Base-by-base conservation (phyloP, 2,329 filamentous ascomycete genomes). In the Leptographium lundbergii region DNA sequence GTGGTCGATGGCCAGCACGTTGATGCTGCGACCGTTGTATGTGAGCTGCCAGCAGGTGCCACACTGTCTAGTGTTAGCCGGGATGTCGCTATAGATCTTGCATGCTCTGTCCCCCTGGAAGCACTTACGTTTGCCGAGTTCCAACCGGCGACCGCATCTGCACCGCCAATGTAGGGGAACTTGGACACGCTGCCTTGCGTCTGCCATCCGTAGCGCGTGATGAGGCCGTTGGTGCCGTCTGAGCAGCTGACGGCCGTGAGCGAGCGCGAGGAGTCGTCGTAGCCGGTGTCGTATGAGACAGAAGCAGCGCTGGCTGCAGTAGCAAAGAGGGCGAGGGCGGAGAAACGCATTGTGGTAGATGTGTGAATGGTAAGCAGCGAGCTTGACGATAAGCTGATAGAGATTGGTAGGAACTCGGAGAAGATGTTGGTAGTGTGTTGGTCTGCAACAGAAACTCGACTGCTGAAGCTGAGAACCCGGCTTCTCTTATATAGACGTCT, bases 1-100 rank as follows among this genome's bases (percentile, higher is more conserved):
- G 70, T 97, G 96, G 72, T 96, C 96, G 19, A 96, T 81, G 14
- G 91, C 91, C n/a, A 96, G 77, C 57, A 96, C 95, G 62, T 89
- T 86, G 83, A 70, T 85, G 62, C 57, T 76, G 60, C 69, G 72
- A 62, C 76, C 76, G 48, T 75, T 71, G 69, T 77, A 85, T 17
- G 71, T 74, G 59, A 84, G 72, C 60, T 72, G 66, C 75, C 78
- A 86, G 75, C 83, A 86, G 34, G 74, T 76, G 56, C 82, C 82
- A 71, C 83, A 86, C 69, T 74, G 66, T n/a, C 62, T 61, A 11
- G 64, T 67, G 61, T 64, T 65, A 39, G 36, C 36, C 36, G 36
- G 36, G 4, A 39, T 39, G 4, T 36, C 3, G 6, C 4, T 3
- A 17, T 39, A 17, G 2, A 62, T 53, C n/a, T 36, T 42, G 22